phyloP scores from a whole-genome alignment of 73 alveolate species.

The Symbiodinium natans region DNA sequence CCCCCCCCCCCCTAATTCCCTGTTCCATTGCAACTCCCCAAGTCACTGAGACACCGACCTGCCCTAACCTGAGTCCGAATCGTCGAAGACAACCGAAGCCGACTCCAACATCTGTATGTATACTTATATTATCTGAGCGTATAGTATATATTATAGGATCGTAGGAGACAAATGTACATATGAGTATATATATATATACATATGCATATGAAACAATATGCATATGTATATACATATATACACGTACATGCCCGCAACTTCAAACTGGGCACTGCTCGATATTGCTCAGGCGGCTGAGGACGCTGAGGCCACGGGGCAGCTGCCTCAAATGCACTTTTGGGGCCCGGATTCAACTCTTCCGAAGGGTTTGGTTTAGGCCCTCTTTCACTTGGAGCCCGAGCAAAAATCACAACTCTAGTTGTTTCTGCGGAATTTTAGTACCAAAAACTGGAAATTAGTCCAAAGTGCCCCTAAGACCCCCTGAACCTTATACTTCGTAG shows the following conservation, averaged over 20 bases:
- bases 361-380: neutral
- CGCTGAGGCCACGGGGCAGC: neutral
- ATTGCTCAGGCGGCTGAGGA: constrained; percentile 14
- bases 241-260: neutral
- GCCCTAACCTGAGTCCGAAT: no score
- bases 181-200: neutral
- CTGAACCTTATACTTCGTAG: no score
- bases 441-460: neutral
- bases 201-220: neutral
- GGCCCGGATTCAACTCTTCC: neutral
- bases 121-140: no score
- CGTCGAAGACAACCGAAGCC: no score
- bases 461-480: no score
- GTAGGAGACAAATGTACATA: no score
- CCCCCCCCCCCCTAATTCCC: no score
- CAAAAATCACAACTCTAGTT: neutral
- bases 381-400: neutral
- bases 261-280: neutral
- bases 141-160: no score
- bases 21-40: no score
- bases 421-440: neutral
- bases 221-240: no score
- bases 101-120: no score
- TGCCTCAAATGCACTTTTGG: neutral
- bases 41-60: no score